Conservation (phyloP, 139 green algal species). For the Ulvella scutata region DNA sequence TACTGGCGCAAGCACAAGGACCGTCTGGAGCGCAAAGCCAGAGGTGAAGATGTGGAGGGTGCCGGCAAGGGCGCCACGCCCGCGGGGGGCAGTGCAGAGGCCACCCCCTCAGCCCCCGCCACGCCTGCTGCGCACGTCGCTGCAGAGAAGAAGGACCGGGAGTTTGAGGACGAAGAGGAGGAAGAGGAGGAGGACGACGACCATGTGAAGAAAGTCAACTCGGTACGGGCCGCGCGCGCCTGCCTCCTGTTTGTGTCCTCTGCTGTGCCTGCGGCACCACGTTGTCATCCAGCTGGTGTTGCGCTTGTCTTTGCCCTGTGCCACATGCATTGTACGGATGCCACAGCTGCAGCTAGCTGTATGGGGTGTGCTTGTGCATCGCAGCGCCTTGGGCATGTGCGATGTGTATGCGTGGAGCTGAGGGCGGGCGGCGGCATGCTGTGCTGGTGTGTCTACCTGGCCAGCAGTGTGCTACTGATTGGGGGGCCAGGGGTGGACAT, state of each 20-base stretch:
- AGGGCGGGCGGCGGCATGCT: too few relatives aligned
- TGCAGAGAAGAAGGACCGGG: constrained; percentile 10
- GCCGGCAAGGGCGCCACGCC: not conserved
- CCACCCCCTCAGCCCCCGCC: not conserved
- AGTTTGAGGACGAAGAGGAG: constrained; percentile 14
- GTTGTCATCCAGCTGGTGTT: too few relatives aligned
- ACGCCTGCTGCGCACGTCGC: not conserved
- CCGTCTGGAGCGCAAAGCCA: constrained; percentile 2
- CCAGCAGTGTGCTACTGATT: too few relatives aligned
- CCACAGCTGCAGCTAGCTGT: too few relatives aligned
- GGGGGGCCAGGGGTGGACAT: too few relatives aligned
- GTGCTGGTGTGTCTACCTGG: too few relatives aligned
- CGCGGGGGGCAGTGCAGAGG: not conserved
- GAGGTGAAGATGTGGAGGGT: not conserved
- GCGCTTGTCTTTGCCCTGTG: too few relatives aligned
- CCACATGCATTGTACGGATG: too few relatives aligned
- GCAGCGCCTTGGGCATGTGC: too few relatives aligned
- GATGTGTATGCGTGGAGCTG: too few relatives aligned
- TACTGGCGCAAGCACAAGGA: constrained; percentile 16
- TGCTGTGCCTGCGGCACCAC: too few relatives aligned
- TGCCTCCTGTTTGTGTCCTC: not conserved
- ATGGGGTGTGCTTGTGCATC: too few relatives aligned
- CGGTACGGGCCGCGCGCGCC: not conserved
- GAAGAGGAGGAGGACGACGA: constrained; percentile 24
- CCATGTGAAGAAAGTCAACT: constrained; percentile 9